These are phyloP conservation scores for Backusella luteola DNA, from an alignment of 192 early-diverging fungal species.

Conservation along the genomic window DNA sequence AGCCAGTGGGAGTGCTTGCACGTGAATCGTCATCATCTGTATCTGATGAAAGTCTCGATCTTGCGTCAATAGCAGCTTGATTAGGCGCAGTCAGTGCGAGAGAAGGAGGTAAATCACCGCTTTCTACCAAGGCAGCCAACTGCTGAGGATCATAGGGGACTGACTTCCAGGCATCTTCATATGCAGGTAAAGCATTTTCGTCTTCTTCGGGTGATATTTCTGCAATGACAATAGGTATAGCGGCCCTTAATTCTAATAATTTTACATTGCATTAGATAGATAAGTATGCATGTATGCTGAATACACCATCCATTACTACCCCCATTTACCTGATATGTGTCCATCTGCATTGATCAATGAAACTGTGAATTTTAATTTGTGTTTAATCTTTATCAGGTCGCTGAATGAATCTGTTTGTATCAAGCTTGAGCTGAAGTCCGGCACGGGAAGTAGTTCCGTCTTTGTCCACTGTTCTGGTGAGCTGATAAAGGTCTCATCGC, in stretches of 20 bases:
- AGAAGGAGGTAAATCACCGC: slow-evolving; percentile 24
- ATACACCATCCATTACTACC: neutral
- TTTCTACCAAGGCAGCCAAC: slow-evolving; percentile 14
- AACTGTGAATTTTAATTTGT: slow-evolving; percentile 39
- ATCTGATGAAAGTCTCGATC: neutral
- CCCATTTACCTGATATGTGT: slow-evolving; percentile 33
- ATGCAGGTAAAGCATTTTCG: slow-evolving; percentile 24
- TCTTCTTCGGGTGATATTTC: slow-evolving; percentile 26
- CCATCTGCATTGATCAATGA: slow-evolving; percentile 33
- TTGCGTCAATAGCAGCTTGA: slow-evolving; percentile 22
- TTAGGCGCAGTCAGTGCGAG: slow-evolving; percentile 21
- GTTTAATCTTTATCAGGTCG: slow-evolving; percentile 37
- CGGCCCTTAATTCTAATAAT: slow-evolving; percentile 31
- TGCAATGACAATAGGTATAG: slow-evolving; percentile 32
- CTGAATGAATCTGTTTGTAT: slow-evolving; percentile 31
- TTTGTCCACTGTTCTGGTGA: slow-evolving; percentile 18
- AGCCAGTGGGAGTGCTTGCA: neutral
- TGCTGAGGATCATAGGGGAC: slow-evolving; percentile 29
- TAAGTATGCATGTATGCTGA: neutral
- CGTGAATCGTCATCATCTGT: slow-evolving; percentile 5
- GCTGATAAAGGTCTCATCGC: slow-evolving; percentile 11
- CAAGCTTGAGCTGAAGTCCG: neutral
- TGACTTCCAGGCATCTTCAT: slow-evolving; percentile 34
- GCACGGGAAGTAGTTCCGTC: slow-evolving; percentile 18
- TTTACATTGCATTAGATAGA: neutral